These are phyloP conservation scores for Phycomyces nitens DNA, from an alignment of 192 early-diverging fungal genomes.

Conservation along the genomic window DNA sequence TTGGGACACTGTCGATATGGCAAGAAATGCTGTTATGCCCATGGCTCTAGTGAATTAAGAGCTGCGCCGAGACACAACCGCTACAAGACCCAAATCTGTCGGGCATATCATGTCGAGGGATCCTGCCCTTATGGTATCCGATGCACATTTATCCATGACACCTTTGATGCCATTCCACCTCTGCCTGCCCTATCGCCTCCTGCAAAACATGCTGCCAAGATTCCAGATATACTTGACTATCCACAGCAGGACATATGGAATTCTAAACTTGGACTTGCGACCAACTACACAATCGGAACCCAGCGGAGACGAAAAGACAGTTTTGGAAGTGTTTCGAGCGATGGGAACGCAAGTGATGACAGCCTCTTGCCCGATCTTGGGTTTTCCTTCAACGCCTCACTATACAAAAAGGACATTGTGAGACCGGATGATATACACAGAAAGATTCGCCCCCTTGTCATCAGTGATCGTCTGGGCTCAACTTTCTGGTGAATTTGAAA, in stretches of 20 bases:
- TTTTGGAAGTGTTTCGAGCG: not conserved
- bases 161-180: not conserved
- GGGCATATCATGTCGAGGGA: constrained; percentile 85
- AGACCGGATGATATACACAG: not conserved
- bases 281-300: not conserved
- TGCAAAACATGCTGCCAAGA: too few relatives aligned
- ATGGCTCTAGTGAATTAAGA: constrained; percentile 75
- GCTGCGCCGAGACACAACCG: constrained; percentile 81
- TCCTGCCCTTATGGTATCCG: constrained; percentile 91
- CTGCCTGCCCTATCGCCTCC: too few relatives aligned
- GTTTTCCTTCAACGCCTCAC: not conserved
- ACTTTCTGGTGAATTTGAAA: not conserved
- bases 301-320: not conserved
- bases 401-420: not conserved
- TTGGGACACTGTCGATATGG: constrained; percentile 68
- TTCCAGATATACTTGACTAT: too few relatives aligned
- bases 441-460: not conserved
- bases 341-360: not conserved
- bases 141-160: constrained; percentile 88
- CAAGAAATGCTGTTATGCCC: constrained; percentile 92
- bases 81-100: constrained; percentile 95
- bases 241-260: not conserved
- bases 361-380: not conserved
- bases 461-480: not conserved
- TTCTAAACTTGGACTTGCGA: not conserved